phyloP scores from a whole-genome alignment of 768 basidiomycete genomes.

The Naganishia kalamii region DNA sequence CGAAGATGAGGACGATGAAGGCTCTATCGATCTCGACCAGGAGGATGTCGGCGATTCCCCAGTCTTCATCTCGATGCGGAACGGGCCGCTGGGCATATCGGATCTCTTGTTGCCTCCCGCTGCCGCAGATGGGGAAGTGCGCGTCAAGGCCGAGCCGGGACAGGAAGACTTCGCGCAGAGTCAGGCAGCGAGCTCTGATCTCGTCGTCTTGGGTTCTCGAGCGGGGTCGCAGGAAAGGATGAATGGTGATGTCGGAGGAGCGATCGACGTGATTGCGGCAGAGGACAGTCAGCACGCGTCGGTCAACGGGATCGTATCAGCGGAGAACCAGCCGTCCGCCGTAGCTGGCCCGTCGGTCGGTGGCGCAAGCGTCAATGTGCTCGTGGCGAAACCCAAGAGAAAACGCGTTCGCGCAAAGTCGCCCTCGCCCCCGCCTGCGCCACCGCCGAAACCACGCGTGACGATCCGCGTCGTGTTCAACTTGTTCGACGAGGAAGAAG shows the following conservation, averaged over 20 bases:
- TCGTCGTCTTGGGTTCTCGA: neutral
- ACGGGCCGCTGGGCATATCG: conserved; percentile 2
- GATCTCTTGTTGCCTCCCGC: conserved; percentile 9
- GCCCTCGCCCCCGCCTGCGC: neutral
- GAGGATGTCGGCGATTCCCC: conserved; percentile 7
- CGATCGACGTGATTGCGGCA: neutral
- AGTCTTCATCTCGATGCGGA: conserved; percentile 7
- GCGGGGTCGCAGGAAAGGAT: no score
- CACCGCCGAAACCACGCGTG: conserved; percentile 1
- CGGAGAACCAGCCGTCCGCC: neutral
- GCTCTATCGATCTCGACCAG: conserved; percentile 9
- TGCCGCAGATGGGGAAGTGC: neutral
- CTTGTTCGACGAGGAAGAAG: conserved; percentile 9
- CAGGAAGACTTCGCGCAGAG: neutral
- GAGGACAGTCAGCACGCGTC: conserved; percentile 1
- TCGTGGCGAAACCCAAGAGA: neutral
- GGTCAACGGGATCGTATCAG: neutral
- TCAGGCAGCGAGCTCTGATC: neutral
- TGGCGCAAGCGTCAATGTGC: neutral
- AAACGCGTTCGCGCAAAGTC: conserved; percentile 2
- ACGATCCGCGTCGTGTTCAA: neutral
- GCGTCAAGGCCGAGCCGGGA: neutral
- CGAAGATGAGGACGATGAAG: conserved; percentile 9
- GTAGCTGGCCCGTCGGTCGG: neutral
- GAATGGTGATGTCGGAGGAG: neutral